phyloP scores from a whole-genome alignment of 257 asterid species.

The Ilex aquifolium region DNA sequence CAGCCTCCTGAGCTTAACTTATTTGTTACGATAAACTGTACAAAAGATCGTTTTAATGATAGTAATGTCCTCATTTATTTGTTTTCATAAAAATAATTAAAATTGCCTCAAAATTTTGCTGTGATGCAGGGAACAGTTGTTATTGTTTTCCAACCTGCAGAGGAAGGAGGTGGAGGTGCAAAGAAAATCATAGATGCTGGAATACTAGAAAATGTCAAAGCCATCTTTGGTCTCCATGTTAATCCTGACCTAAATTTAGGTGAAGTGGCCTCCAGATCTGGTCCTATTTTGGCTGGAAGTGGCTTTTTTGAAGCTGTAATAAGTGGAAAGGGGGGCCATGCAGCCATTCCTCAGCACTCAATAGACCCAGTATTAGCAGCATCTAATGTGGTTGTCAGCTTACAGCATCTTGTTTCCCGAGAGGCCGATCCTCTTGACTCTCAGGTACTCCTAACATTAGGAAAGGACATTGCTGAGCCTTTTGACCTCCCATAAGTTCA shows the following conservation, averaged over 20 bases:
- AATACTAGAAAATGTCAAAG: conserved; percentile 63
- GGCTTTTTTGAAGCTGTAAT: conserved; percentile 88
- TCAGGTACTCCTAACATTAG: conserved; percentile 41
- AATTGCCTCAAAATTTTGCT: conserved; percentile 1
- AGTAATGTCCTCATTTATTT: neutral
- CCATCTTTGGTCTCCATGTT: conserved; percentile 74
- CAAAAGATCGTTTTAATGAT: neutral
- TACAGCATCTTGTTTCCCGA: conserved; percentile 84
- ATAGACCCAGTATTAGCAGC: conserved; percentile 92
- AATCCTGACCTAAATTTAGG: conserved; percentile 40
- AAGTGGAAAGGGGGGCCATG: conserved; percentile 94
- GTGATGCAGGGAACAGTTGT: conserved; percentile 76
- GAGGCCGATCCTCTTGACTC: conserved; percentile 98
- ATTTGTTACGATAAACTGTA: too few relatives aligned
- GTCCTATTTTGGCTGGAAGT: conserved; percentile 77
- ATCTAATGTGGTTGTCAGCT: conserved; percentile 73
- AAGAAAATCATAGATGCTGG: conserved; percentile 81
- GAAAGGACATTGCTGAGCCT: too few relatives aligned
- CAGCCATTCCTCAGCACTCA: conserved; percentile 89
- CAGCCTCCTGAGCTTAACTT: neutral
- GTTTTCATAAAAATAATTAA: neutral
- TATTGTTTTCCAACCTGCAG: conserved; percentile 95
- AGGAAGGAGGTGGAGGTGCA: conserved; percentile 97
- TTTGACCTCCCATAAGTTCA: too few relatives aligned
- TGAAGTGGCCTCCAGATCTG: conserved; percentile 49